phyloP scores from a whole-genome alignment of 2,329 filamentous ascomycete genomes.

The Venturia pyrina region DNA sequence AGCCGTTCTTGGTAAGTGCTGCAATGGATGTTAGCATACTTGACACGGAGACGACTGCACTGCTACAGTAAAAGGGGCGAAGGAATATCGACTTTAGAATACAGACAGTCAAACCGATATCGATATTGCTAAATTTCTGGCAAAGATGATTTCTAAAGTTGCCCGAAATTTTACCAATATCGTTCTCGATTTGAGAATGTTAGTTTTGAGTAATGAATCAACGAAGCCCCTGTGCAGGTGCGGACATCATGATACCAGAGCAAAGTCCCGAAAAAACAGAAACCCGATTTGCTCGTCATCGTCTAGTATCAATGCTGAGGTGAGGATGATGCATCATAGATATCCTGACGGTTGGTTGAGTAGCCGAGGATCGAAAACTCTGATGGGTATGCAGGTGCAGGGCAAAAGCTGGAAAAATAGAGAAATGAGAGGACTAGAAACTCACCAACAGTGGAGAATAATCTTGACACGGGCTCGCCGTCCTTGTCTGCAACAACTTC shows the following conservation, averaged over 20 bases:
- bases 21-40: slow-evolving; percentile 11
- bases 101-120: not conserved
- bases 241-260: not conserved
- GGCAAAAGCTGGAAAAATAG: not conserved
- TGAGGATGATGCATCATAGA: slow-evolving; percentile 1
- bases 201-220: not conserved
- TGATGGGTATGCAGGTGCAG: not conserved
- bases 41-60: slow-evolving; percentile 13
- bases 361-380: not conserved
- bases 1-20: slow-evolving; percentile 97
- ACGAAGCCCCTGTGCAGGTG: not conserved
- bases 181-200: not conserved
- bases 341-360: not conserved
- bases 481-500: slow-evolving; percentile 95
- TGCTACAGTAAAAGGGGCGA: not conserved
- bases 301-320: not conserved
- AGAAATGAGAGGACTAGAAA: slow-evolving; percentile 19
- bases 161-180: not conserved
- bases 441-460: slow-evolving; percentile 89
- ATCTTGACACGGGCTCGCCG: slow-evolving; percentile 68
- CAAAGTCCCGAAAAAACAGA: no score
- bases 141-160: not conserved
- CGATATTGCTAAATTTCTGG: not conserved
- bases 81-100: not conserved
- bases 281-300: no score